Percentiles rank a stretch among this genome's conserved stretches.
These are phyloP conservation scores for Ceratobasidium sp. DNA, from an alignment of 1,284 basidiomycete genomes.

Conservation along the genomic window DNA sequence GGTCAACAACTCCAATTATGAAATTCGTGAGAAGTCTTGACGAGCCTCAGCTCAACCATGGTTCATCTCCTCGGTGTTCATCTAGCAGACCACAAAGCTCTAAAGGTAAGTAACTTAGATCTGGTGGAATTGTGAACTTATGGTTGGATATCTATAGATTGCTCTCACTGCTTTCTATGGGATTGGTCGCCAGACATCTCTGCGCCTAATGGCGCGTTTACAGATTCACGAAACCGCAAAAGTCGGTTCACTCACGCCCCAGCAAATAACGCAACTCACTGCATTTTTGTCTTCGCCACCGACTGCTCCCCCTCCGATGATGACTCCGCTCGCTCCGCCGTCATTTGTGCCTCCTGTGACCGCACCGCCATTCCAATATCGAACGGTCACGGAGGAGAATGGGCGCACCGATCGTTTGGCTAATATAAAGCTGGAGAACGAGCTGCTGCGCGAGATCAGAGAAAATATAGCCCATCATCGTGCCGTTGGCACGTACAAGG, in stretches of 20 bases:
- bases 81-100: constrained; percentile 47
- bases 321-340: constrained; percentile 69
- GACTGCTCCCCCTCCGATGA: constrained; percentile 70
- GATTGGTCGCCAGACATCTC: constrained; percentile 76
- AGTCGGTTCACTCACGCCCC: constrained; percentile 78
- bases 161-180: constrained; percentile 88
- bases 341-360: constrained; percentile 51
- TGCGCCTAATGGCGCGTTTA: constrained; percentile 86
- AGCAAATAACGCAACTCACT: constrained; percentile 84
- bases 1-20: background rate
- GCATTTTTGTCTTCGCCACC: constrained; percentile 89
- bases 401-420: constrained; percentile 66
- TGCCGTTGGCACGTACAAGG: constrained; percentile 89
- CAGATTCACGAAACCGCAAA: constrained; percentile 85
- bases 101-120: constrained; percentile 32
- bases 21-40: background rate
- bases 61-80: constrained; percentile 45
- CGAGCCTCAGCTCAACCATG: constrained; percentile 6
- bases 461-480: constrained; percentile 92
- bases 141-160: constrained; percentile 63
- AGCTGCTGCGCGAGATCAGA: constrained; percentile 78
- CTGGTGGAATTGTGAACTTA: background rate
- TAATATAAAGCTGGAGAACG: constrained; percentile 82
- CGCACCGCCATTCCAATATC: constrained; percentile 43
- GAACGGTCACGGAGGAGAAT: constrained; percentile 47